Evolutionary conservation across 225 moss, liverwort and hornwort species (phyloP), one percentile per base, ranked within the genome.

Genomic region (Bryum argenteum): DNA sequence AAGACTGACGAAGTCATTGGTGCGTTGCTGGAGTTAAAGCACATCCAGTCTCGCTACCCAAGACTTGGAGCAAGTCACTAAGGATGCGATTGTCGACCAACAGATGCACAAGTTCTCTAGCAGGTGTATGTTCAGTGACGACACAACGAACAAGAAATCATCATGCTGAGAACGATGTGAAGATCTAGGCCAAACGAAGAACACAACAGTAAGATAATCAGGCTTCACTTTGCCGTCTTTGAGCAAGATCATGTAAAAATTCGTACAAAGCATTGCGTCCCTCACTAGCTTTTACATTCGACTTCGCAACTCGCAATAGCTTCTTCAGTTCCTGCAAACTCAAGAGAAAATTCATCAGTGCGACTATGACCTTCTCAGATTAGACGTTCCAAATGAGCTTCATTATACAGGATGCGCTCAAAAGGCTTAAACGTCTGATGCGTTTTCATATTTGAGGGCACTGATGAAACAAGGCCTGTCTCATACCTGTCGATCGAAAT

Each of bases 401-500:
- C 33, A 6, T 33, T 33, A 3, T 33, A 3, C 5, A 33, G 5
- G 7, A 5, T 5, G 5, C 33, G 33, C 33, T 6, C 33, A 33
- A 33, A 33, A 6, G 5, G 5, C 7, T 4, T 5, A 3, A 16
- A 33, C 11, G 44, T 33, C 18, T 54, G 7, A 4, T 15, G 6
- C 33, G 33, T 60, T 71, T 22, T 37, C 17, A 38, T 54, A 53
- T 38, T 56, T 22, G 38, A 38, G 22, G 63, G 12, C 38, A 44
- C 10, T n/a, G 23, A 53, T 19, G 7, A 4, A 33, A 33, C 33
- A 33, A 33, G 33, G 62, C 18, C 37, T 17, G 48, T 7, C 60
- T 53, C 43, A 50, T 78, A 87, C 87, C 84, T 87, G 83, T 16
- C 87, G 78, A 40, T 87, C 83, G 21, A 87, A 81, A 73, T 84